Percentiles rank a stretch among this genome's conserved stretches.
These are phyloP conservation scores for Cutaneotrichosporon dermatis DNA, from an alignment of 1,284 basidiomycete species.

Conservation along the genomic window DNA sequence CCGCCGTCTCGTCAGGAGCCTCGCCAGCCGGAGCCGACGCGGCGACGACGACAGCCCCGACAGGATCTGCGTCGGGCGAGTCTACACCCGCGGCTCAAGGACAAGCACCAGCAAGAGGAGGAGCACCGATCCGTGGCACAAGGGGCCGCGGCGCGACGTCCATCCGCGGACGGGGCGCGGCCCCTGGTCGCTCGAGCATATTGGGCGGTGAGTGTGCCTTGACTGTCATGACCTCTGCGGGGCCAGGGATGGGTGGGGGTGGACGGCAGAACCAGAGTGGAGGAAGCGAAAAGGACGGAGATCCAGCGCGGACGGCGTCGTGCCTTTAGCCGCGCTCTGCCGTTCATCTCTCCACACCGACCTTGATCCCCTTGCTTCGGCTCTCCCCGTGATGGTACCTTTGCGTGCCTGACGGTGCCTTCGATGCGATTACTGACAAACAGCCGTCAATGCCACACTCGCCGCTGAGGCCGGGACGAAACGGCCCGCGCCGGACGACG, in stretches of 20 bases:
- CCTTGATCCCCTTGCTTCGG: no score
- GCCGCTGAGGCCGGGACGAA: constrained; percentile 12
- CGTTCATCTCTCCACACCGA: no score
- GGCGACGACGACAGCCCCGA: neutral
- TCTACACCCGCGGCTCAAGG: neutral
- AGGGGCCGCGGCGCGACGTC: neutral
- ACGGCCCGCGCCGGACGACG: constrained; percentile 18
- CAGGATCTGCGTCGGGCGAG: neutral
- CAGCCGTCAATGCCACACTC: constrained; percentile 43
- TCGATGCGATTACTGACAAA: constrained; percentile 7
- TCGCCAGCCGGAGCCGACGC: neutral
- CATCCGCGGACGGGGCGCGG: constrained; percentile 10
- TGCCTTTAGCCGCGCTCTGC: no score
- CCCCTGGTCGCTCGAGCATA: constrained; percentile 7
- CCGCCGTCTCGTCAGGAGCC: constrained; percentile 1
- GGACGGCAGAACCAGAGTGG: no score
- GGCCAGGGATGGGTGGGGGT: no score
- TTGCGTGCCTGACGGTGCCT: constrained; percentile 4
- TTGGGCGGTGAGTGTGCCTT: constrained; percentile 10
- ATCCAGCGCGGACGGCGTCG: no score
- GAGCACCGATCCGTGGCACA: neutral
- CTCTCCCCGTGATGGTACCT: constrained; percentile 16
- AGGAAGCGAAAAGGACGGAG: no score
- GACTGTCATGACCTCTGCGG: constrained; percentile 5
- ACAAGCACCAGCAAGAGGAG: neutral